Evolutionary conservation across 805 yeast species (phyloP), one percentile per base, ranked within the genome.

Genomic region (Alloascoidea hylecoeti): DNA sequence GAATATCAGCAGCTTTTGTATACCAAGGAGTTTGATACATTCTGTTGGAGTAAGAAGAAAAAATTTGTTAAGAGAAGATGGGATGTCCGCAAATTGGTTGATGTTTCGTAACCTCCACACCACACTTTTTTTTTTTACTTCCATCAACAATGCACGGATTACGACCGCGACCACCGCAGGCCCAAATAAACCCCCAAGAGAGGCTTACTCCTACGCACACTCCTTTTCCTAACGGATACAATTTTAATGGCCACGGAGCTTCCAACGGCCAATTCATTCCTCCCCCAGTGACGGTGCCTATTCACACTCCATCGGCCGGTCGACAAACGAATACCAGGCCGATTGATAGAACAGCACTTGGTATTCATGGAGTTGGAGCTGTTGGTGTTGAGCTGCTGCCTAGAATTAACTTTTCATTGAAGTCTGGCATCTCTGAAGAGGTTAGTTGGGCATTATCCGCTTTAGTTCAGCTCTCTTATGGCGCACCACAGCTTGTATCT

Each of bases 351-450:
- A n/a, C 30, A 9, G 30, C 30, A 9, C n/a, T 23, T 9, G 30
- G 30, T n/a, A 23, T 23, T n/a, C 30, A 23, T 23, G 30, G 30
- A 9, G 39, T 46, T 17, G 62, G 64, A 3, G 59, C 61, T 39
- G 64, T 66, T 43, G 94, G 94, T 13, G 68, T 73, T 3, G 74
- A 75, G 35, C 73, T 74, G 39, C 56, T 78, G 44, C 67, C 69
- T 9, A 66, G 95, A 43, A 72, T 85, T 49, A 66, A 68, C 45
- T 68, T 85, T 75, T 75, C 92, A 3, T 66, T 85, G 42, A 64
- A 67, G 42, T 70, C 79, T 15, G 79, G 76, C 1, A 57, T 84
- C 16, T 70, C 64, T 14, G 66, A 68, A 19, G 95, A 85, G 51
- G 66, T 78, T 16, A 74, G 72, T 47, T 81, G 86, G 76, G 78